Conservation (phyloP, 164 flowering plant species). For the Vitis cinerea region DNA sequence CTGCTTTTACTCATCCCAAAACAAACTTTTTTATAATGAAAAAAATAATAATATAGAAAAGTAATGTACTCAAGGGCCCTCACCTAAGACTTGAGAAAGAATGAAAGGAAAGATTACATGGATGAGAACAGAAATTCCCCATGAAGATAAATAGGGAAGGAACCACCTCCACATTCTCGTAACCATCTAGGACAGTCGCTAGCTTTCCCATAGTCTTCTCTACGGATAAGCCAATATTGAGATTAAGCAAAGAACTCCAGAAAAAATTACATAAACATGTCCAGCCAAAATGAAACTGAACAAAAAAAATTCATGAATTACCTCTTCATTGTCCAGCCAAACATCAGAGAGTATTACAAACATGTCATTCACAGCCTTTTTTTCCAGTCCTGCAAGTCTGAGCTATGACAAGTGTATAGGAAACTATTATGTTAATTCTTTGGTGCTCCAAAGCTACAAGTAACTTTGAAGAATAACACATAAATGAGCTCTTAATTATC, state of each 20-base stretch:
- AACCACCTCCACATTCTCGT: conserved; percentile 82
- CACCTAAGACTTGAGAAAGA: conserved; percentile 79
- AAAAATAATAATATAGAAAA: neutral
- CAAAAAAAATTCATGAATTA: conserved; percentile 22
- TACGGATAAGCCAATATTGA: conserved; percentile 27
- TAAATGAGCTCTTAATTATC: neutral
- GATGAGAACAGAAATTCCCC: conserved; percentile 94
- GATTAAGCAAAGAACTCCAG: conserved; percentile 6
- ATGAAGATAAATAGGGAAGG: conserved; percentile 94
- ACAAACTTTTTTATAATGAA: neutral
- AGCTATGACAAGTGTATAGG: conserved; percentile 46
- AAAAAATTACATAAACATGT: neutral
- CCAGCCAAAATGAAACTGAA: neutral
- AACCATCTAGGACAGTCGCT: conserved; percentile 73
- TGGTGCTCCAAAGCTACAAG: neutral
- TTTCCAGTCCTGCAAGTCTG: conserved; percentile 70
- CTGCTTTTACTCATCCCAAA: neutral
- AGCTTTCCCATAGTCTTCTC: conserved; percentile 87
- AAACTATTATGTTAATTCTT: conserved; percentile 9
- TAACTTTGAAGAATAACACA: conserved; percentile 1
- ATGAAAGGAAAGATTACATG: conserved; percentile 84
- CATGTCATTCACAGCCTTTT: conserved; percentile 85
- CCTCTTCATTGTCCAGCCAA: conserved; percentile 89
- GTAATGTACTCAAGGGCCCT: conserved; percentile 12
- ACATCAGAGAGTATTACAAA: conserved; percentile 89